phyloP scores from a whole-genome alignment of 768 basidiomycete genomes.

The Suillus cothurnatus region DNA sequence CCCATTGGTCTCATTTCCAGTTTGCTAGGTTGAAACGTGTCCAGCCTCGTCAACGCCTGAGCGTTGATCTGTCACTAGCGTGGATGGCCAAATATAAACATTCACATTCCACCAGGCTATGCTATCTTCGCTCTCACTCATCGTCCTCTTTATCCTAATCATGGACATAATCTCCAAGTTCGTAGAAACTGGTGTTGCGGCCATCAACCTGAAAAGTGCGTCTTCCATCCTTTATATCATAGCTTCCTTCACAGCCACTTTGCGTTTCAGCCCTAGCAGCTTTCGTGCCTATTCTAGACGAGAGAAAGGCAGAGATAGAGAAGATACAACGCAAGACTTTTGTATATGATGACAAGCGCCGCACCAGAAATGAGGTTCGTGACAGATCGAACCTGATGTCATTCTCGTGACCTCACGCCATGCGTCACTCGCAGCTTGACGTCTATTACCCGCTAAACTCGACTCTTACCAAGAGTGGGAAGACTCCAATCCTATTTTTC shows the following conservation, averaged over 20 bases:
- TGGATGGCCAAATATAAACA: not conserved
- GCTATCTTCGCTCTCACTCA: not conserved
- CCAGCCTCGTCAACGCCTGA: not conserved
- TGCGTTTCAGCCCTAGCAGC: slow-evolving; percentile 44
- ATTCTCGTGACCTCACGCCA: not conserved
- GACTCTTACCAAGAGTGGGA: slow-evolving; percentile 24
- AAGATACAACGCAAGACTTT: slow-evolving; percentile 55
- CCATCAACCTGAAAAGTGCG: slow-evolving; percentile 39
- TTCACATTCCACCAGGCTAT: not conserved
- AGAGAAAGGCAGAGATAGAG: slow-evolving; percentile 47
- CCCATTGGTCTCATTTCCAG: not conserved
- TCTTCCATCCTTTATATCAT: slow-evolving; percentile 10
- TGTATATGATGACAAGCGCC: slow-evolving; percentile 45
- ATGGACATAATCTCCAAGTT: slow-evolving; percentile 42
- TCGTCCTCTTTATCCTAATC: not conserved
- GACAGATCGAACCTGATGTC: not conserved
- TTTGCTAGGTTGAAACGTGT: not conserved
- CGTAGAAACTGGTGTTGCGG: slow-evolving; percentile 31
- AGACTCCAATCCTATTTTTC: slow-evolving; percentile 59
- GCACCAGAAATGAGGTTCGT: not conserved
- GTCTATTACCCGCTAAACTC: slow-evolving; percentile 57
- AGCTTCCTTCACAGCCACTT: slow-evolving; percentile 1
- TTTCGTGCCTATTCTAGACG: slow-evolving; percentile 53
- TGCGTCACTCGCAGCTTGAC: slow-evolving; percentile 49
- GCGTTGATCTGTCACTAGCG: not conserved